phyloP scores from a whole-genome alignment of 768 basidiomycete genomes.

The Russula lepida region DNA sequence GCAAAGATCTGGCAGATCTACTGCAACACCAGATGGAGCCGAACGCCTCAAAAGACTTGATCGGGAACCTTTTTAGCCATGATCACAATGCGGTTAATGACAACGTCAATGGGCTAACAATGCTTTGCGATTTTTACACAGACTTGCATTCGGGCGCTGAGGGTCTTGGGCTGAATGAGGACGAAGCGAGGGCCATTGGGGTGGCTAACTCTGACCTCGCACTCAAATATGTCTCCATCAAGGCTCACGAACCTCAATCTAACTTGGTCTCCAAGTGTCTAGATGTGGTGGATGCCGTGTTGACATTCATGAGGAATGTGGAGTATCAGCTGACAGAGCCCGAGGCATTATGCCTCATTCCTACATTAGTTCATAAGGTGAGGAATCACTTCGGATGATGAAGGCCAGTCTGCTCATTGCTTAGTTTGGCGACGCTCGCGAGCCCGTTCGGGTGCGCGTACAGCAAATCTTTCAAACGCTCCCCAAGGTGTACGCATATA shows the following conservation, averaged over 20 bases:
- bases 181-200: constrained; percentile 52
- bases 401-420: neutral
- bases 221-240: constrained; percentile 89
- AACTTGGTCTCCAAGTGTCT: constrained; percentile 82
- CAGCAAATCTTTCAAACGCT: constrained; percentile 78
- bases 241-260: constrained; percentile 83
- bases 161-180: constrained; percentile 35
- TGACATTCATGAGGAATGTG: constrained; percentile 63
- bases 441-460: constrained; percentile 70
- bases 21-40: constrained; percentile 91
- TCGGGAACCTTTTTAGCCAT: constrained; percentile 79
- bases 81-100: constrained; percentile 96
- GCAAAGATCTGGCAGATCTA: constrained; percentile 80
- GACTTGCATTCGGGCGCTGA: constrained; percentile 50
- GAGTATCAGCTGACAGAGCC: constrained; percentile 76
- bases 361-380: constrained; percentile 86
- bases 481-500: constrained; percentile 88
- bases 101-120: constrained; percentile 67
- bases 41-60: constrained; percentile 65
- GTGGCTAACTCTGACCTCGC: constrained; percentile 86
- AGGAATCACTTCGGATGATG: constrained; percentile 26
- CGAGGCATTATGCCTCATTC: constrained; percentile 83
- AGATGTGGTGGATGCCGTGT: constrained; percentile 73
- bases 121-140: constrained; percentile 68
- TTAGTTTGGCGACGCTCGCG: constrained; percentile 89